Conservation (phyloP, 257 asterid genomes). For the Mentha longifolia region DNA sequence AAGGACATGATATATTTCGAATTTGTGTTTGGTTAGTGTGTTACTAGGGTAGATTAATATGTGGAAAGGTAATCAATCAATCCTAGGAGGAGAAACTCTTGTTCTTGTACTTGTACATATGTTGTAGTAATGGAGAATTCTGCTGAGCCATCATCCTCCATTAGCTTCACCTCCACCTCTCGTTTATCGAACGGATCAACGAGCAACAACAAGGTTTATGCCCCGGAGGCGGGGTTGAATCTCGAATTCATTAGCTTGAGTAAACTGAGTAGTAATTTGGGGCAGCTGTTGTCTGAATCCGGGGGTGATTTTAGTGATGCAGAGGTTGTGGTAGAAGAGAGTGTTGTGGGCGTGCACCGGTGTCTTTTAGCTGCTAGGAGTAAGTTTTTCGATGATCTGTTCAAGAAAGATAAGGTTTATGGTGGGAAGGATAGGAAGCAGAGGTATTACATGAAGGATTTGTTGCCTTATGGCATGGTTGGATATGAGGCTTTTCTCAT, state of each 20-base stretch:
- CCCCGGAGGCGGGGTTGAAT: slow-evolving; percentile 41
- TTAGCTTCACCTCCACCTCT: slow-evolving; percentile 62
- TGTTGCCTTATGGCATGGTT: slow-evolving; percentile 68
- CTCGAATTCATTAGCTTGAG: slow-evolving; percentile 54
- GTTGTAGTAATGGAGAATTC: slow-evolving; percentile 49
- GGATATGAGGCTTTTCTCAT: slow-evolving; percentile 64
- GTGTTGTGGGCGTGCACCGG: slow-evolving; percentile 55
- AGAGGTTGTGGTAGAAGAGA: slow-evolving; percentile 58
- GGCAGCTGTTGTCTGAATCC: slow-evolving; percentile 51
- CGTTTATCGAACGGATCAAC: slow-evolving; percentile 55
- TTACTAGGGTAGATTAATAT: not conserved
- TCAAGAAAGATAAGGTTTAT: slow-evolving; percentile 45
- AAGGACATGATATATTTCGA: not conserved
- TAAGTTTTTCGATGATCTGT: slow-evolving; percentile 49
- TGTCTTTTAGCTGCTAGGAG: slow-evolving; percentile 77
- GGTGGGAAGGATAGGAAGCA: slow-evolving; percentile 49
- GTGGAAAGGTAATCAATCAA: slow-evolving; percentile 17
- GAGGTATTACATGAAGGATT: slow-evolving; percentile 46
- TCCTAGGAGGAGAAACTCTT: slow-evolving; percentile 18
- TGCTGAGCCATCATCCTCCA: slow-evolving; percentile 67
- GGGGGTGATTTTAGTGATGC: slow-evolving; percentile 58
- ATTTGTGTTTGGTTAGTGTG: slow-evolving; percentile 8
- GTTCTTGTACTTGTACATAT: slow-evolving; percentile 18
- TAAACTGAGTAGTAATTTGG: slow-evolving; percentile 56
- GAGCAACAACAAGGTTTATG: slow-evolving; percentile 29